phyloP scores from a whole-genome alignment of 305 asterid genomes.

The Nicotiana rustica region DNA sequence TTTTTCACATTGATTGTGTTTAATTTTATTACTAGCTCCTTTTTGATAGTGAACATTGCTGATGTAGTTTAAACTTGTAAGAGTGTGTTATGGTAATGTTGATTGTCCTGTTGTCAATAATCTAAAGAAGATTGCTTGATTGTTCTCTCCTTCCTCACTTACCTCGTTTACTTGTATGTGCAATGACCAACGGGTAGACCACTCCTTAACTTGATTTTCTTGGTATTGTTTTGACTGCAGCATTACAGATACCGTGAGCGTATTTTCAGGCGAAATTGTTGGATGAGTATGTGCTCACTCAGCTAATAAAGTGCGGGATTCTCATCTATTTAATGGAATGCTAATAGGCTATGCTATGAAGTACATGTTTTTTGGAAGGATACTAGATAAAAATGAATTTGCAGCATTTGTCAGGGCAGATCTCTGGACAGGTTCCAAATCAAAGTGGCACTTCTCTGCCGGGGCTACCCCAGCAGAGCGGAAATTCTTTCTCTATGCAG shows the following conservation, averaged over 20 bases:
- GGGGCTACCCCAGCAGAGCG: slow-evolving; percentile 70
- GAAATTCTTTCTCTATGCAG: slow-evolving; percentile 64
- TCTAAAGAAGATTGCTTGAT: too few relatives aligned
- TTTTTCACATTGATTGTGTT: slow-evolving; percentile 9
- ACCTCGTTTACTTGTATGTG: slow-evolving; percentile 7
- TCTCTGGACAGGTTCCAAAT: slow-evolving; percentile 77
- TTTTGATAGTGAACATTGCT: background rate
- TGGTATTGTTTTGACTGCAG: slow-evolving; percentile 27
- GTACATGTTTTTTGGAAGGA: slow-evolving; percentile 30
- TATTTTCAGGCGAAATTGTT: slow-evolving; percentile 7
- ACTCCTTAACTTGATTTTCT: background rate
- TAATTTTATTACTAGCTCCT: background rate
- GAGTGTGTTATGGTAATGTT: background rate
- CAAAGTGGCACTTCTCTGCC: slow-evolving; percentile 67
- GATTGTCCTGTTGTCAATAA: background rate
- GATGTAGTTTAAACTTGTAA: background rate
- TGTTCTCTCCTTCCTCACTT: background rate
- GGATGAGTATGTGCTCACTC: background rate
- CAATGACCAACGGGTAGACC: slow-evolving; percentile 19
- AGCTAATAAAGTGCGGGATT: background rate
- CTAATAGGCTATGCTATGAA: slow-evolving; percentile 27
- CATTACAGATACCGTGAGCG: background rate
- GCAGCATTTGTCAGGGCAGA: slow-evolving; percentile 79
- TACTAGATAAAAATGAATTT: slow-evolving; percentile 63
- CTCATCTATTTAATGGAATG: slow-evolving; percentile 27